phyloP scores from a whole-genome alignment of 208 protist genomes.

The Wallacemonas collosoma region DNA sequence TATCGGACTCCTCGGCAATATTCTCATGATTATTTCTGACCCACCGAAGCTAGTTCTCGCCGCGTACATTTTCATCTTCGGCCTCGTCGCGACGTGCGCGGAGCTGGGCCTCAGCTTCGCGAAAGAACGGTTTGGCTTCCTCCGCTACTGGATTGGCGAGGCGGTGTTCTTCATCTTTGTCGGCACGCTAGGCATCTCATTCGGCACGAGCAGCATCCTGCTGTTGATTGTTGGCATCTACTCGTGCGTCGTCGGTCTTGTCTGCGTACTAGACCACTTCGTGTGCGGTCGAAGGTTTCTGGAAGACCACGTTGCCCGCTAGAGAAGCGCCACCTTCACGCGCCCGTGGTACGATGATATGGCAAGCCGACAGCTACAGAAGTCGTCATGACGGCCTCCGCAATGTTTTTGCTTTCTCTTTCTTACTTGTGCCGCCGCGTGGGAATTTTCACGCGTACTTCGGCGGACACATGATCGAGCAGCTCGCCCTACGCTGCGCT shows the following conservation, averaged over 20 bases:
- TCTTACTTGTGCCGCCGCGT: no score
- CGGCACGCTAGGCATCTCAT: constrained; percentile 37
- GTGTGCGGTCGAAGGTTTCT: constrained; percentile 18
- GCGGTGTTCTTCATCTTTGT: constrained; percentile 46
- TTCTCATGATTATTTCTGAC: constrained; percentile 28
- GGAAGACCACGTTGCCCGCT: neutral
- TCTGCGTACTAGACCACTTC: constrained; percentile 41
- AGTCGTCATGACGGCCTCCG: no score
- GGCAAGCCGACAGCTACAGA: neutral
- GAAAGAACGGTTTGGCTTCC: constrained; percentile 32
- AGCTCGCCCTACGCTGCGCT: no score
- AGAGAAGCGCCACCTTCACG: no score
- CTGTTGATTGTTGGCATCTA: constrained; percentile 33
- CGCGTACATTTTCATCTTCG: constrained; percentile 45
- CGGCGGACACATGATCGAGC: no score
- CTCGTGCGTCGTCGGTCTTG: constrained; percentile 27
- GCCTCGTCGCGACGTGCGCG: constrained; percentile 20
- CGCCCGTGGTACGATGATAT: neutral
- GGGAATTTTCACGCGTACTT: no score
- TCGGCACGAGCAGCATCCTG: constrained; percentile 22
- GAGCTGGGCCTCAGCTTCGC: constrained; percentile 31
- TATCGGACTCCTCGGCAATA: constrained; percentile 26
- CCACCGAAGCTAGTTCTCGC: constrained; percentile 26
- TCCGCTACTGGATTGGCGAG: constrained; percentile 36
- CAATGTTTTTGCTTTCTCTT: no score